Base-by-base conservation (phyloP, 1,284 basidiomycete species). In the Blastosporella zonata region DNA sequence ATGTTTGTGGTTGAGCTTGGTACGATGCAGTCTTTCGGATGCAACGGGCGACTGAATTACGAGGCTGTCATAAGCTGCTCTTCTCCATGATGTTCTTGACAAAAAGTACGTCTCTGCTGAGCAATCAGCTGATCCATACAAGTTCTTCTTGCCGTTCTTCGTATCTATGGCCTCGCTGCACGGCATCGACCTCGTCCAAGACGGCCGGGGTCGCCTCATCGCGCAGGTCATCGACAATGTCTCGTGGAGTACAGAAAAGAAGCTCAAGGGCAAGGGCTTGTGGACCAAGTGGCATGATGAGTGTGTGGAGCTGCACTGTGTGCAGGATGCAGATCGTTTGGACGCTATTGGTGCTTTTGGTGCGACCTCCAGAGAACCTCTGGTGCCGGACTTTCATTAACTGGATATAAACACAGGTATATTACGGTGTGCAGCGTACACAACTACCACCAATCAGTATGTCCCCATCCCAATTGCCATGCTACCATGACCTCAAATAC, bases 301-400 rank as follows among this genome's bases (percentile, higher is more conserved):
- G n/a, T 95, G 90, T 59, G 48, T 74, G 0, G 94, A 97, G 63
- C 74, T 97, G 38, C 87, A 91, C 63, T 94, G 90, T 53, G 92
- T 96, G 0, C 93, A 95, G 65, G 94, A 97, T 64, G 93, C 93
- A 0, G 94, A 97, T 63, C 76, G 93, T 36, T 67, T 97, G 12
- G 94, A 97, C 64, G 91, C 92, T 1, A 93, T 97, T 40, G 94
- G 94, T 1, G 89, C 87, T 4, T 88, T 96, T 53, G 93, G 92
- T 90, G 54, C 35, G 75, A 62, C 3, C 43, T 12, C n/a, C 38
- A 18, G 6, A 10, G 27, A 7, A 3, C 20, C 18, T 13, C 10
- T 18, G 18, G 9, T 12, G 6, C 18, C 22, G 12, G 13, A 4
- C 21, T 9, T 29, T 34, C 40, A 34, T 31, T 22, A 33, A 15